Evolutionary conservation across 208 protist genomes (phyloP), one percentile per base, ranked within the genome.

Genomic region (Strigomonas galati): DNA sequence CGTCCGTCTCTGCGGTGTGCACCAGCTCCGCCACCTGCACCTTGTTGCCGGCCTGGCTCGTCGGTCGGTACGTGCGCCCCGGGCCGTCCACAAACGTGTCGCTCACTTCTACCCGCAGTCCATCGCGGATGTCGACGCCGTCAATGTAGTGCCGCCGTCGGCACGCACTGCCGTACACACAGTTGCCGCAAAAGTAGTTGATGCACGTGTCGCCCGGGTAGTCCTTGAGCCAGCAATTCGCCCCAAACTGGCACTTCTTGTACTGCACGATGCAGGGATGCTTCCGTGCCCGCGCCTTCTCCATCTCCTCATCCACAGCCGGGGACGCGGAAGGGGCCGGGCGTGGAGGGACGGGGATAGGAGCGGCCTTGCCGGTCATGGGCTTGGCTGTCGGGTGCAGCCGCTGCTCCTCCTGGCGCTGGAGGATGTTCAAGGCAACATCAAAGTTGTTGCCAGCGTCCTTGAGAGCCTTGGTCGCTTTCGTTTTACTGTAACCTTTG

Each of bases 181-280:
- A 94, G 62, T 30, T 60, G 23, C 85, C 82, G n/a, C 76, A 74
- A 37, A 82, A 80, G 72, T 94, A 73, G 35, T 89, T 74, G 27
- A 94, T 88, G 65, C 89, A 94, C 10, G 73, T 70, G 61, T 94
- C 78, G 6, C 82, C 83, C 0, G 89, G 89, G 35, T 76, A 76
- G 53, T 92, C 74, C 35, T 69, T 76, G 24, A 94, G 67, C 4
- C 62, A 46, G 46, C 89, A 94, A 32, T 48, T 40, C n/a, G 85
- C 49, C 9, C 89, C 89, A 60, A 67, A 92, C 57, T 65, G 43
- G 61, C 89, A 94, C 5, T 23, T 75, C 52, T 87, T 87, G 67
- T 83, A 85, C 69, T 91, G 85, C 24, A 86, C 84, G 23, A 92
- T 73, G 56, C 89, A 94, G 0, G 89, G 89, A 62, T 94, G 89